Conservation (phyloP, 73 alveolate genomes). For the Paramecium biaurelia region DNA sequence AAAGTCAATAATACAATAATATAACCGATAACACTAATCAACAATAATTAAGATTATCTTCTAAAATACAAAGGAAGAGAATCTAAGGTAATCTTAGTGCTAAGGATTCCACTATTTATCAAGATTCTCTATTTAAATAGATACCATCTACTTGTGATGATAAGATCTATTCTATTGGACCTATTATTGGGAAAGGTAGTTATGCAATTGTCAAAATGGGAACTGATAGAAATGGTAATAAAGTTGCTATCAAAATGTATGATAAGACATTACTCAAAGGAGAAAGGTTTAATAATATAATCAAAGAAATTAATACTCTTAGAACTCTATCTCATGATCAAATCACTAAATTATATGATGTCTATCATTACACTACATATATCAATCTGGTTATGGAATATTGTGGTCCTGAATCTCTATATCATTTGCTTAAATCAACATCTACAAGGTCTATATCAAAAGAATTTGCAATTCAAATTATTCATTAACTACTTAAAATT, state of each 20-base stretch:
- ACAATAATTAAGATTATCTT: background rate
- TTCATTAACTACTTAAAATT: background rate
- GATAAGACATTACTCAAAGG: constrained; percentile 80
- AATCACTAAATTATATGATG: constrained; percentile 46
- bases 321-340: constrained; percentile 17
- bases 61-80: background rate
- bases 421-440: background rate
- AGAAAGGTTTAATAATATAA: constrained; percentile 66
- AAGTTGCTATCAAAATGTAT: constrained; percentile 89
- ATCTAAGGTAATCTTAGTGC: background rate
- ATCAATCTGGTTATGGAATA: constrained; percentile 26
- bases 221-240: constrained; percentile 72
- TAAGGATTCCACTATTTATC: background rate
- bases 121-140: background rate
- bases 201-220: constrained; percentile 93
- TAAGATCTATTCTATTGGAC: constrained; percentile 77
- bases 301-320: constrained; percentile 26
- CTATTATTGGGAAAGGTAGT: constrained; percentile 89
- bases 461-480: background rate
- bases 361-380: background rate
- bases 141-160: constrained; percentile 63
- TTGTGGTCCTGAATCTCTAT: constrained; percentile 40
- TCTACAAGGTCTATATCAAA: background rate
- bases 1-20: background rate
- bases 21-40: background rate